Conservation (phyloP, 192 early-diverging fungal genomes). For the Dissophora ornata region DNA sequence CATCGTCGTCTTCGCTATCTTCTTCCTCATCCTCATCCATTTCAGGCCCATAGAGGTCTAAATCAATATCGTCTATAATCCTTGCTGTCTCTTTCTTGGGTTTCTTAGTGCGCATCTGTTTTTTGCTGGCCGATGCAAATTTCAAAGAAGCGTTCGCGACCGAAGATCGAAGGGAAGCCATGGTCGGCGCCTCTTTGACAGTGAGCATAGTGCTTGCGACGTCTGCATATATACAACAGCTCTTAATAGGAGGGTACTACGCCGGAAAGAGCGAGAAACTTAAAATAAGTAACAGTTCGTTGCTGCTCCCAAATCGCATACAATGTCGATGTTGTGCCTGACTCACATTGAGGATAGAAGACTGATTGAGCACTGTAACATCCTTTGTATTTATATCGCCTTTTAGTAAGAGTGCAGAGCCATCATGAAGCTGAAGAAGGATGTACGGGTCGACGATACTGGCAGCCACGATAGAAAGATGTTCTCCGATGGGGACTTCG, state of each 20-base stretch:
- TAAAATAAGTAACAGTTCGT: constrained; percentile 1
- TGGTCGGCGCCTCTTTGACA: constrained; percentile 42
- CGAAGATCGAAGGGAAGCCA: constrained; percentile 37
- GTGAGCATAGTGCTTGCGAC: constrained; percentile 26
- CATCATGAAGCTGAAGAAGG: constrained; percentile 74
- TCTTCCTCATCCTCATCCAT: constrained; percentile 52
- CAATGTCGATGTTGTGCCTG: not conserved
- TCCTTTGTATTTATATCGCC: constrained; percentile 65
- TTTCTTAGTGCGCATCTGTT: constrained; percentile 27
- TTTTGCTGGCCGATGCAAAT: not conserved
- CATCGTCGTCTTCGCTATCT: constrained; percentile 65
- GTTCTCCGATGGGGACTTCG: constrained; percentile 57
- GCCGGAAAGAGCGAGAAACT: not conserved
- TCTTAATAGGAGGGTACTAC: constrained; percentile 44
- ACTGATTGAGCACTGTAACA: constrained; percentile 44
- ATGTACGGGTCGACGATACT: constrained; percentile 87
- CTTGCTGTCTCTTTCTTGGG: constrained; percentile 16
- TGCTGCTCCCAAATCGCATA: no score
- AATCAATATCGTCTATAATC: constrained; percentile 47
- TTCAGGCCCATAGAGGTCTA: constrained; percentile 49
- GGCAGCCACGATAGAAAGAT: constrained; percentile 72
- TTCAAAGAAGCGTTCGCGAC: not conserved
- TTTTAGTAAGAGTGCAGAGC: constrained; percentile 68
- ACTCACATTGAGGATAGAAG: constrained; percentile 59
- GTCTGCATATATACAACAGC: constrained; percentile 46